Evolutionary conservation across 306 rosid species (phyloP).

Genomic region (Urtica urens): DNA sequence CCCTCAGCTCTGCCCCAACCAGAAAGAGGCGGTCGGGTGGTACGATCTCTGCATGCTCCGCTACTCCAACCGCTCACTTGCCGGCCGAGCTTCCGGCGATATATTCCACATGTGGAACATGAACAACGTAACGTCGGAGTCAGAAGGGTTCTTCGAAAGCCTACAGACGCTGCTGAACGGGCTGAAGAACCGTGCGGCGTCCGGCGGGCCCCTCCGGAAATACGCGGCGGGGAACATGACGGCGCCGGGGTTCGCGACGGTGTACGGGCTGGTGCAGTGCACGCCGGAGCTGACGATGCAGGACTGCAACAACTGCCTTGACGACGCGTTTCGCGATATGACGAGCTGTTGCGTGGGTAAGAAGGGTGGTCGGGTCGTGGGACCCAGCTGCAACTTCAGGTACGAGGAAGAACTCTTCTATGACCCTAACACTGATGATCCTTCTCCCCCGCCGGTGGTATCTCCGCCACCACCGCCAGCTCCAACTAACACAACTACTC

Average conservation of each 20-base stretch:
- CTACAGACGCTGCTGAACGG: neutral
- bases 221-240: neutral
- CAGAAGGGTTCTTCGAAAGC: neutral
- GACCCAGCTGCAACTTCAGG: neutral
- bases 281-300: conserved; percentile 16
- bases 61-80: conserved; percentile 26
- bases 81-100: neutral
- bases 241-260: neutral
- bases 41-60: conserved; percentile 39
- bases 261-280: conserved; percentile 21
- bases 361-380: neutral
- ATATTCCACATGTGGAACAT: neutral
- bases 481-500: neutral
- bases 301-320: conserved; percentile 9
- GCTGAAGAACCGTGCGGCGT: conserved; percentile 3
- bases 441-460: neutral
- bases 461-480: neutral
- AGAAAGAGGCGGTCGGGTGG: conserved; percentile 37
- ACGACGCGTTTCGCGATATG: neutral
- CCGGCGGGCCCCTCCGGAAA: neutral
- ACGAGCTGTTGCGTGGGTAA: neutral
- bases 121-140: neutral
- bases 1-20: conserved; percentile 21
- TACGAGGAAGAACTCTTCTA: neutral
- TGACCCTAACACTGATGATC: neutral